phyloP scores from a whole-genome alignment of 2,329 filamentous ascomycete genomes.

The Aspergillus jensenii region DNA sequence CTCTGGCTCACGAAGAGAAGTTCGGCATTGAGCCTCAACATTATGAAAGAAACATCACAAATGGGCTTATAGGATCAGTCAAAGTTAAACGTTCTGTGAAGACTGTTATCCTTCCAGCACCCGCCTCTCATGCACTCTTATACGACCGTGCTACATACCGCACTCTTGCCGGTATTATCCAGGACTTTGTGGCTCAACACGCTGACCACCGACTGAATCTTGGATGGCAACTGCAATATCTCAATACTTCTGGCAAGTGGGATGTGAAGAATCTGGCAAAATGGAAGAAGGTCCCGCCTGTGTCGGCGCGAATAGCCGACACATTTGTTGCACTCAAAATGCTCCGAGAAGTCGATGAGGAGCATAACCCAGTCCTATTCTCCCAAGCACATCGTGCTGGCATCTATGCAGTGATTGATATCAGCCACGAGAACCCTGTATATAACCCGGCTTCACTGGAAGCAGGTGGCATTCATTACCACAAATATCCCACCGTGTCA shows the following conservation, averaged over 20 bases:
- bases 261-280: slow-evolving; percentile 95
- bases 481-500: slow-evolving; percentile 88
- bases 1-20: slow-evolving; percentile 27
- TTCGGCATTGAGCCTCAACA: slow-evolving; percentile 25
- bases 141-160: slow-evolving; percentile 76
- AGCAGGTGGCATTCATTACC: slow-evolving; percentile 66
- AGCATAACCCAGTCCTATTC: slow-evolving; percentile 74
- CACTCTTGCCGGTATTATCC: slow-evolving; percentile 75
- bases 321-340: slow-evolving; percentile 92
- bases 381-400: slow-evolving; percentile 64
- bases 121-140: slow-evolving; percentile 79
- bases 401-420: slow-evolving; percentile 80
- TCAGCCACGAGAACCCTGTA: slow-evolving; percentile 85
- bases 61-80: slow-evolving; percentile 14
- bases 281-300: slow-evolving; percentile 77
- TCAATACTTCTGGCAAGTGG: slow-evolving; percentile 92
- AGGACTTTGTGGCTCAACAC: slow-evolving; percentile 73
- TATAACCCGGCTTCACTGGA: slow-evolving; percentile 77
- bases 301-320: slow-evolving; percentile 74
- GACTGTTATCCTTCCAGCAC: slow-evolving; percentile 68
- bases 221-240: slow-evolving; percentile 86
- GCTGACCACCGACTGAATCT: slow-evolving; percentile 76
- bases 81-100: slow-evolving; percentile 59
- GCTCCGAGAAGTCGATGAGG: slow-evolving; percentile 80
- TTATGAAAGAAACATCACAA: slow-evolving; percentile 19